Evolutionary conservation across 1,139 yeast genomes (phyloP).

Genomic region (Saccharomyces hybrid): DNA sequence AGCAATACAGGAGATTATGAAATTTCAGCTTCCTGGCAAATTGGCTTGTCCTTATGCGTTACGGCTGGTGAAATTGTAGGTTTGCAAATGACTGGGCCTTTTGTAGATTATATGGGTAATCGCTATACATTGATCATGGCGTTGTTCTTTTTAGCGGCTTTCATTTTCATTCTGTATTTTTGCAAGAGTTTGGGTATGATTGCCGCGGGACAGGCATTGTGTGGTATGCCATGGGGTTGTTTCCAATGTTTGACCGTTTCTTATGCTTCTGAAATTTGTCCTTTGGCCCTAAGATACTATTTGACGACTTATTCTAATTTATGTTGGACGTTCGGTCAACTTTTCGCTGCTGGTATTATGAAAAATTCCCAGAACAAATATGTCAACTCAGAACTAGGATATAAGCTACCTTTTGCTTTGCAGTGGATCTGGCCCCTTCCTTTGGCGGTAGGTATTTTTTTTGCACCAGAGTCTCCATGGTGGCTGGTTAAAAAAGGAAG

Average conservation of each 20-base stretch:
- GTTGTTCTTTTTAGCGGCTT: constrained; percentile 34
- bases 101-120: neutral
- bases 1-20: too few relatives aligned
- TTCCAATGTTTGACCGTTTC: constrained; percentile 45
- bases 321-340: constrained; percentile 48
- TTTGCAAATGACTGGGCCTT: neutral
- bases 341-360: constrained; percentile 42
- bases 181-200: constrained; percentile 37
- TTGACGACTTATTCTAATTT: constrained; percentile 43
- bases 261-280: constrained; percentile 48
- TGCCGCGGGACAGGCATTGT: constrained; percentile 40
- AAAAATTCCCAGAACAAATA: constrained; percentile 34
- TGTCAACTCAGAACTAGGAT: constrained; percentile 30
- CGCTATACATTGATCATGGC: constrained; percentile 35
- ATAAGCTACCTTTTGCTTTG: constrained; percentile 42
- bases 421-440: constrained; percentile 50
- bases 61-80: constrained; percentile 39
- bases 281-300: constrained; percentile 41
- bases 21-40: too few relatives aligned
- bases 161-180: constrained; percentile 45
- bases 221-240: constrained; percentile 49
- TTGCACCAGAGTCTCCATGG: constrained; percentile 44
- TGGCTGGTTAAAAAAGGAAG: constrained; percentile 39
- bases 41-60: constrained; percentile 33
- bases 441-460: neutral